Percentiles rank a stretch among this genome's conserved stretches.
These are phyloP conservation scores for Ganoderma boninense DNA, from an alignment of 1,284 basidiomycete genomes.

Conservation along the genomic window DNA sequence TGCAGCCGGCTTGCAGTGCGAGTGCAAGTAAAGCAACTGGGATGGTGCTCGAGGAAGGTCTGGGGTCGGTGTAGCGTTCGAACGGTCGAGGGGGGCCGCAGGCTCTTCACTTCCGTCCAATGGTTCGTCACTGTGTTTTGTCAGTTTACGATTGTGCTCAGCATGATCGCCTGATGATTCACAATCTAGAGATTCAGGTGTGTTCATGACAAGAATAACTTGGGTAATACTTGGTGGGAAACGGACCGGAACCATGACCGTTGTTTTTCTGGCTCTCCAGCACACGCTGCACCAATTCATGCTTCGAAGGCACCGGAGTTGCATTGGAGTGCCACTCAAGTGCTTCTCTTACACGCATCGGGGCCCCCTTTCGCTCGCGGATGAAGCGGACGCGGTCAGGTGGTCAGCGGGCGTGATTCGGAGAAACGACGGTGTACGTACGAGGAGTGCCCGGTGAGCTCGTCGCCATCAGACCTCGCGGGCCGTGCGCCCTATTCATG, in stretches of 20 bases:
- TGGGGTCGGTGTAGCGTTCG: no score
- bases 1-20: no score
- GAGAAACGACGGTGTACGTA: constrained; percentile 12
- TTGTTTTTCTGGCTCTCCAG: not conserved
- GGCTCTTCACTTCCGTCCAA: not conserved
- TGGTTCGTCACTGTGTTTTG: not conserved
- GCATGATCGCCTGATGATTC: not conserved
- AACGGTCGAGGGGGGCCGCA: not conserved
- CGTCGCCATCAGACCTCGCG: not conserved
- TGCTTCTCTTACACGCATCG: not conserved
- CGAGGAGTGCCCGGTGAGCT: constrained; percentile 14
- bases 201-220: not conserved
- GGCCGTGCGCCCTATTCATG: constrained; percentile 22
- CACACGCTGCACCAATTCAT: not conserved
- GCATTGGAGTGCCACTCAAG: not conserved
- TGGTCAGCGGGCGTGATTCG: constrained; percentile 13
- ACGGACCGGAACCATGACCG: not conserved
- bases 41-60: no score
- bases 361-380: not conserved
- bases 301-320: not conserved
- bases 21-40: no score
- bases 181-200: not conserved
- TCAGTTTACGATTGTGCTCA: not conserved
- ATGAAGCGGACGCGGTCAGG: not conserved
- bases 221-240: not conserved